Evolutionary conservation across 2,329 filamentous ascomycete species (phyloP).

Genomic region (Apiospora rasikravindrae): DNA sequence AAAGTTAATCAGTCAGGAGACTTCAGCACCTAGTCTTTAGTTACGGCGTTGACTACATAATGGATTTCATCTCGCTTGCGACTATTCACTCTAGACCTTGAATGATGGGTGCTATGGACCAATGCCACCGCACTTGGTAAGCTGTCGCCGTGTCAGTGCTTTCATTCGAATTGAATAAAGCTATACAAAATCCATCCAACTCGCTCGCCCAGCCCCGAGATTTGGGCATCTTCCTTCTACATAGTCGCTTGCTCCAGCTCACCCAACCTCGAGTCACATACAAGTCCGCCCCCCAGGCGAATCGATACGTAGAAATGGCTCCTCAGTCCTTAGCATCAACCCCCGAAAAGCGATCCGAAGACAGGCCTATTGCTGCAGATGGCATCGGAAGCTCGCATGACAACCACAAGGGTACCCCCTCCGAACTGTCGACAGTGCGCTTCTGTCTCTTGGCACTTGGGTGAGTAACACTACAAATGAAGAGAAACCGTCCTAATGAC

Average conservation of each 20-base stretch:
- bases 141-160: background rate
- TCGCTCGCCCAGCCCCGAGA: background rate
- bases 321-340: background rate
- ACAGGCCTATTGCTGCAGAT: background rate
- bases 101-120: background rate
- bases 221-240: background rate
- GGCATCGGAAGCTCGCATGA: background rate
- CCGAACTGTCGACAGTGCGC: background rate
- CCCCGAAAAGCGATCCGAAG: background rate
- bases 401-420: background rate
- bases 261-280: background rate
- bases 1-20: background rate
- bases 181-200: background rate
- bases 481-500: constrained; percentile 18
- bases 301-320: background rate
- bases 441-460: constrained; percentile 12
- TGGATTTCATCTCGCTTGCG: background rate
- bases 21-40: background rate
- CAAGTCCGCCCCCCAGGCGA: background rate
- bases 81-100: background rate
- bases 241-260: background rate
- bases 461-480: background rate
- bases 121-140: background rate
- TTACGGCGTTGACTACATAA: background rate
- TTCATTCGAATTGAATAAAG: background rate